These are phyloP conservation scores for Fraxinus pennsylvanica DNA, from an alignment of 257 asterid genomes.

Conservation along the genomic window DNA sequence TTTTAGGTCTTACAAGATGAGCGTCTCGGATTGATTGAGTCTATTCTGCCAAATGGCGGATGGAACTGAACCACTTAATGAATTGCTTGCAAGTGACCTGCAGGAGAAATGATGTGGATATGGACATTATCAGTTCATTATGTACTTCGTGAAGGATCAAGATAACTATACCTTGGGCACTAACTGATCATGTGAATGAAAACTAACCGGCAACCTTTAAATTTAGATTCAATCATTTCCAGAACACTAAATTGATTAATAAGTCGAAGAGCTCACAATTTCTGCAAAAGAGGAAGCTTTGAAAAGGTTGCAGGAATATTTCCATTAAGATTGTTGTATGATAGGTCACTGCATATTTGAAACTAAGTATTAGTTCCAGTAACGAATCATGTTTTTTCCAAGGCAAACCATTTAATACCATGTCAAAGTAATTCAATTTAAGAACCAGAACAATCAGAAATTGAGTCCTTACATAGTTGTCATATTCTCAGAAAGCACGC, in stretches of 20 bases:
- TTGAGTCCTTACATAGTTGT: constrained; percentile 73
- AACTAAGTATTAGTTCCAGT: constrained; percentile 8
- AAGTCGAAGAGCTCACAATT: constrained; percentile 55
- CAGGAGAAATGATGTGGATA: constrained; percentile 27
- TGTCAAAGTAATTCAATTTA: constrained; percentile 5
- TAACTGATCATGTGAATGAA: background rate
- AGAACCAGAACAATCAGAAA: constrained; percentile 7
- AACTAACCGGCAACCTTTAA: background rate
- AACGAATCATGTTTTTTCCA: constrained; percentile 6
- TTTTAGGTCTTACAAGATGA: constrained; percentile 62
- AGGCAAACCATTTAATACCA: constrained; percentile 3
- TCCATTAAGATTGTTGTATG: constrained; percentile 76
- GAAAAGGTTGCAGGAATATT: constrained; percentile 78
- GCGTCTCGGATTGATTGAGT: constrained; percentile 57
- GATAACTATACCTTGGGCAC: constrained; percentile 1
- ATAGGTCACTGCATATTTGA: constrained; percentile 62
- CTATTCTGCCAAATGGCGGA: constrained; percentile 79
- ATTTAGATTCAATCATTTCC: constrained; percentile 18
- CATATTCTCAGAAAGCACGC: constrained; percentile 56
- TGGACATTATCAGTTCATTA: background rate
- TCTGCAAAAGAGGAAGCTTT: constrained; percentile 73
- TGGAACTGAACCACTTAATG: constrained; percentile 78
- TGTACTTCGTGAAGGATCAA: constrained; percentile 14
- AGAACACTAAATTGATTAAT: constrained; percentile 14
- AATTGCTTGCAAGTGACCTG: constrained; percentile 84